A percentile compares a stretch with the other conserved stretches of the same genome.
These are phyloP conservation scores for Tolypocladium sp. DNA, from an alignment of 2,329 filamentous ascomycete species.

Conservation along the genomic window DNA sequence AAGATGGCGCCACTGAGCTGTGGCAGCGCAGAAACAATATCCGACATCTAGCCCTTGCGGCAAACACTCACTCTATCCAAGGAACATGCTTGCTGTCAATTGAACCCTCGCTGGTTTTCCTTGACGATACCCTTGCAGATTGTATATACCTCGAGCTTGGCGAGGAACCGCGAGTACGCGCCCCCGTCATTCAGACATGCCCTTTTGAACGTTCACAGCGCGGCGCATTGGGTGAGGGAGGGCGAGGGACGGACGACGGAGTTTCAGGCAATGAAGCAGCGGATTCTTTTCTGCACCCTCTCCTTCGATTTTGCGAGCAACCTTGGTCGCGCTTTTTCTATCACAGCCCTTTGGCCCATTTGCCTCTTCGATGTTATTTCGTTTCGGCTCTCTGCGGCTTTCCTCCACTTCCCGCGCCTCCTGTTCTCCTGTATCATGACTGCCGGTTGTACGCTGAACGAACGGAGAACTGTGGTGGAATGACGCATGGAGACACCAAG, in stretches of 20 bases:
- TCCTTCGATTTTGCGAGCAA: not conserved
- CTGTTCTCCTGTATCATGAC: not conserved
- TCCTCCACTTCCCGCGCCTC: not conserved
- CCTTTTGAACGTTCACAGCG: conserved; percentile 8
- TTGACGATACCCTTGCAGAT: not conserved
- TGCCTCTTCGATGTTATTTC: not conserved
- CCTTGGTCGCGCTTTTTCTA: not conserved
- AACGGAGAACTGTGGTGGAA: not conserved
- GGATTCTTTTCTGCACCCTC: not conserved
- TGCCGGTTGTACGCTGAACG: not conserved
- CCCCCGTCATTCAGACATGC: not conserved
- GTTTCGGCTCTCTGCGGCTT: not conserved
- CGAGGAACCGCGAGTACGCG: not conserved
- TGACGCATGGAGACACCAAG: not conserved
- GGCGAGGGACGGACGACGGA: not conserved
- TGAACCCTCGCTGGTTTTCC: not conserved
- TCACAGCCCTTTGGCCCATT: not conserved
- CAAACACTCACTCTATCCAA: not conserved
- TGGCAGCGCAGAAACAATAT: not conserved
- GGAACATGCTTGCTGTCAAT: not conserved
- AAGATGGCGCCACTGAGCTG: conserved; percentile 34
- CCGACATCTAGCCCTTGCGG: not conserved
- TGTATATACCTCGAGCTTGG: not conserved
- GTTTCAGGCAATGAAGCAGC: not conserved
- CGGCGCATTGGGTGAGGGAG: conserved; percentile 8